Evolutionary conservation across 129 eudicot genomes (phyloP).

Genomic region (Scalesia atractyloides): DNA sequence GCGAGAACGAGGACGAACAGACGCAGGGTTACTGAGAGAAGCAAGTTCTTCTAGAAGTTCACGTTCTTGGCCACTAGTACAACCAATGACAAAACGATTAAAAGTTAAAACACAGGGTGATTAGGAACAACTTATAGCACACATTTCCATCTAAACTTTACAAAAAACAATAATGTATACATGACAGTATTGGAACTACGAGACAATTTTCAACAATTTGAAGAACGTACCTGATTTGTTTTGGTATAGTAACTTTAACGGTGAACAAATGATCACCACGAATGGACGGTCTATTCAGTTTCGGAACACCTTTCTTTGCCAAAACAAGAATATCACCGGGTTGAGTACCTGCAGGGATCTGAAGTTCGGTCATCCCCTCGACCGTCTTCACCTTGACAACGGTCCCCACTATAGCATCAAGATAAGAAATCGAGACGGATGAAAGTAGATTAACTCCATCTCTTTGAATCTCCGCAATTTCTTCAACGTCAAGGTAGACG

Average conservation of each 20-base stretch:
- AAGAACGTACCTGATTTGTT: slow-evolving; percentile 68
- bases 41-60: slow-evolving; percentile 94
- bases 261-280: slow-evolving; percentile 96
- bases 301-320: slow-evolving; percentile 94
- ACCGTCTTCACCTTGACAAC: slow-evolving; percentile 88
- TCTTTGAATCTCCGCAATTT: slow-evolving; percentile 92
- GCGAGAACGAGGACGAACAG: slow-evolving; percentile 55
- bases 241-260: slow-evolving; percentile 87
- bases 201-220: neutral
- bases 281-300: slow-evolving; percentile 82
- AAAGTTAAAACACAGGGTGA: neutral
- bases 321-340: slow-evolving; percentile 95
- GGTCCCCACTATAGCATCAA: slow-evolving; percentile 93
- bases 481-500: slow-evolving; percentile 88
- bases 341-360: slow-evolving; percentile 95
- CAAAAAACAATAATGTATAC: neutral
- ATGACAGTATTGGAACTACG: neutral
- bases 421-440: slow-evolving; percentile 69
- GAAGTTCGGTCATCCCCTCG: slow-evolving; percentile 81
- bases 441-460: slow-evolving; percentile 90
- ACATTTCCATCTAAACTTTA: too few species aligned
- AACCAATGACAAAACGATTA: slow-evolving; percentile 21
- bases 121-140: neutral
- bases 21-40: slow-evolving; percentile 47
- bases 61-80: slow-evolving; percentile 66